A percentile compares a stretch with the other conserved stretches of the same genome.
These are phyloP conservation scores for Wickerhamomyces hampshirensis DNA, from an alignment of 805 yeast genomes.

Conservation along the genomic window DNA sequence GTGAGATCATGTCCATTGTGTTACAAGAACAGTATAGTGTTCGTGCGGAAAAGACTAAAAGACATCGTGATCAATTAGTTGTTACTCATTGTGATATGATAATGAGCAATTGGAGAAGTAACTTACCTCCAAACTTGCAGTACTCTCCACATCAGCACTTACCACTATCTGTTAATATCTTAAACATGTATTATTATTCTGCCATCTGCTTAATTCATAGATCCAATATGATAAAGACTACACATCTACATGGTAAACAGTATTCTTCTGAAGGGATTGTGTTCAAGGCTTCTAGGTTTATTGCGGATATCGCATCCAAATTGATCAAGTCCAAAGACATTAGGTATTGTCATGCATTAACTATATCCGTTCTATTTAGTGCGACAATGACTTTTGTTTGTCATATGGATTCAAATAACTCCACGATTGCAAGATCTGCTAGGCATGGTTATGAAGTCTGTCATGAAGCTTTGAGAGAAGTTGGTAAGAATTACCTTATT, in stretches of 20 bases:
- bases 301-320: conserved; percentile 57
- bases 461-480: conserved; percentile 29
- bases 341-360: conserved; percentile 51
- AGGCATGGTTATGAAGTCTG: conserved; percentile 30
- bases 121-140: conserved; percentile 56
- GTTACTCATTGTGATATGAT: conserved; percentile 64
- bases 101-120: conserved; percentile 72
- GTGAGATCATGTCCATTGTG: conserved; percentile 67
- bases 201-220: conserved; percentile 68
- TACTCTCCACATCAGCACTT: conserved; percentile 51
- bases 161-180: conserved; percentile 47
- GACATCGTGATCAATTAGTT: conserved; percentile 36
- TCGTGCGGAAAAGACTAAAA: conserved; percentile 49
- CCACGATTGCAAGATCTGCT: conserved; percentile 33
- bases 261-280: conserved; percentile 52
- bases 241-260: conserved; percentile 24
- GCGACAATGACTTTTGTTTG: conserved; percentile 70
- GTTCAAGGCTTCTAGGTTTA: conserved; percentile 76
- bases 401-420: conserved; percentile 45
- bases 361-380: conserved; percentile 53
- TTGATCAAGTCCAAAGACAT: conserved; percentile 45
- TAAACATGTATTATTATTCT: conserved; percentile 68
- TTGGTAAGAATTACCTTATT: conserved; percentile 50
- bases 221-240: conserved; percentile 50
- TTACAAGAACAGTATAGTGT: conserved; percentile 67